Base-by-base conservation (phyloP, 2,329 filamentous ascomycete genomes). In the Exophiala mesophila region DNA sequence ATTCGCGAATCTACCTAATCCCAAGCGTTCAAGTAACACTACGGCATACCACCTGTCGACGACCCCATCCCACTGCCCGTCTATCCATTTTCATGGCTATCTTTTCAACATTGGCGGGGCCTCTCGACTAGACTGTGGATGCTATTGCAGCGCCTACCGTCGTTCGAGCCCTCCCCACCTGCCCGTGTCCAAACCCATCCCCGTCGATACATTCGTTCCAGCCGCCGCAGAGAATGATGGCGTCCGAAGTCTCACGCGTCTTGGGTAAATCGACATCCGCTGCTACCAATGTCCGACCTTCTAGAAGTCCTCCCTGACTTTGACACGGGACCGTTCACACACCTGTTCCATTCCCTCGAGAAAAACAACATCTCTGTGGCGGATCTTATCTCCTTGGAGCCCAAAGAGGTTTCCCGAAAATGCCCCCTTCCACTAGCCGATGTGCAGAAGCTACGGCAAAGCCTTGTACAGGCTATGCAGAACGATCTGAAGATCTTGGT, bases 331-430 rank as follows among this genome's bases (percentile, higher is more conserved):
- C 74, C 76, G 49, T 90, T 85, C 67, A 73, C 81, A 30, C 80
- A 84, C 58, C 80, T 96, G 34, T 68, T 96, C 21, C 82, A 86
- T 2, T 79, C 80, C 16, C 77, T 97, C 41, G 90, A 97, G 68
- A 79, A 78, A 61, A 80, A 85, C 56, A 72, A 74, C 38, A 72
- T 98, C 60, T 85, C 85, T 18, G 85, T 85, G 21, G 81, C 80
- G 55, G 92, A 98, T 62, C 76, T 98, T 36, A 74, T 98, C 57
- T 86, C 86, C 2, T 80, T 94, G 49, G 86, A 95, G 59, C 76
- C 82, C 3, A 73, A 82, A 48, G 85, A 95, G 59, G 78, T 97
- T 52, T 88, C 88, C 44, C 92, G 85, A 68, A 83, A 87, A 62
- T 89, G 88, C 36, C 82, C 83, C 51, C 72, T 95, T 13, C 88